Percentiles rank a stretch among this genome's conserved stretches.
Conservation (phyloP, 2,329 filamentous ascomycete genomes). For the Penicillium concentricum region DNA sequence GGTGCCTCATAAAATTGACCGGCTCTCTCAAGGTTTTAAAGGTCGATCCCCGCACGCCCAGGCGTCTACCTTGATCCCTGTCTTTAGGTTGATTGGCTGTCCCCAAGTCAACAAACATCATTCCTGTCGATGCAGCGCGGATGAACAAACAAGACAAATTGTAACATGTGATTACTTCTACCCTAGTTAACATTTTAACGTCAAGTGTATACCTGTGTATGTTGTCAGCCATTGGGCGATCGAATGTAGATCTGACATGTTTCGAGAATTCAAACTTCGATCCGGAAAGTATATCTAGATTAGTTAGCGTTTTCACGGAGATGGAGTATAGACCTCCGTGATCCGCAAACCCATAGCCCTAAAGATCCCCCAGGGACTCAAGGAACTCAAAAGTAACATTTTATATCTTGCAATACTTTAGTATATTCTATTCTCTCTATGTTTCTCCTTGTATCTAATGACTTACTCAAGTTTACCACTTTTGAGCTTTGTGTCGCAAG, state of each 20-base stretch:
- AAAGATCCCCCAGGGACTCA: background rate
- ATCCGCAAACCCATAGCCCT: background rate
- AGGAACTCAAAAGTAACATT: background rate
- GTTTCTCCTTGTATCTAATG: no score
- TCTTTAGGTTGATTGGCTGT: background rate
- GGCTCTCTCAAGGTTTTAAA: background rate
- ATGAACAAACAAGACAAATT: constrained; percentile 1
- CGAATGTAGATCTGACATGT: background rate
- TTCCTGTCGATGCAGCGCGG: background rate
- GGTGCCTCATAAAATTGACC: background rate
- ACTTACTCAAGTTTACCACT: background rate
- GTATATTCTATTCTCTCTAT: background rate
- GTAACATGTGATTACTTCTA: constrained; percentile 3
- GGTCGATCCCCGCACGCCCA: background rate
- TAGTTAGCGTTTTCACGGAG: no score
- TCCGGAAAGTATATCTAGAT: background rate
- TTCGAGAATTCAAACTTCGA: background rate
- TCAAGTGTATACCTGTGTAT: background rate
- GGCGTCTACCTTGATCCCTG: background rate
- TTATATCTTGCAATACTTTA: background rate
- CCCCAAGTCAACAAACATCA: background rate
- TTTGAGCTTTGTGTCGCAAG: background rate
- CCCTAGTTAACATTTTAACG: background rate
- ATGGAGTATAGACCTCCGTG: background rate
- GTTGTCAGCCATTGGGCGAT: background rate